These are phyloP conservation scores for Tulasnella sp. DNA, from an alignment of 768 basidiomycete genomes.

Conservation along the genomic window DNA sequence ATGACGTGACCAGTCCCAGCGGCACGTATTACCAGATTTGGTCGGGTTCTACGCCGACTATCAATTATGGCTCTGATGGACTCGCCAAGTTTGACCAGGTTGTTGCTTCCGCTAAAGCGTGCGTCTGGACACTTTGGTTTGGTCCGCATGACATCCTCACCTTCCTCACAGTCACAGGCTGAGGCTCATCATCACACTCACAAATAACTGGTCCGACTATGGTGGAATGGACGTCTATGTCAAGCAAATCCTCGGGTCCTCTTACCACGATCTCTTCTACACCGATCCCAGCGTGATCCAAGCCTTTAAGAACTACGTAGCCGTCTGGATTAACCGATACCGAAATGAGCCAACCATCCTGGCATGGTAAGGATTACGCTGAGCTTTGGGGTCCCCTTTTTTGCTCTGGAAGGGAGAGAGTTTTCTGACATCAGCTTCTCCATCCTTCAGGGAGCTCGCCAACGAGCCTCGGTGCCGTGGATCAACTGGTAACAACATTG, in stretches of 20 bases:
- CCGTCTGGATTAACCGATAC: slow-evolving; percentile 48
- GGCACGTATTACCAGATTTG: slow-evolving; percentile 55
- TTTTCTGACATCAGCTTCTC: slow-evolving; percentile 28
- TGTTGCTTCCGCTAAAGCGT: slow-evolving; percentile 54
- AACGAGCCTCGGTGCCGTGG: slow-evolving; percentile 40
- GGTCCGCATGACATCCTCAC: background rate
- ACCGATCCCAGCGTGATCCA: slow-evolving; percentile 49
- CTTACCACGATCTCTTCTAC: slow-evolving; percentile 57
- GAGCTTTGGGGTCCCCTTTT: background rate
- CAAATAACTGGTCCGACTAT: slow-evolving; percentile 39
- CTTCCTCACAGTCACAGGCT: slow-evolving; percentile 42
- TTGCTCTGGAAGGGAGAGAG: background rate
- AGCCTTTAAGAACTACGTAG: slow-evolving; percentile 51
- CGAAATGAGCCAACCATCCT: slow-evolving; percentile 47
- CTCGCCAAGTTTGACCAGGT: slow-evolving; percentile 46
- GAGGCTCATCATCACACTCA: slow-evolving; percentile 53
- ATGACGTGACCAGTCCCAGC: slow-evolving; percentile 49
- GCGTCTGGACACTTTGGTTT: background rate
- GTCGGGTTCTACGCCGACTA: slow-evolving; percentile 47
- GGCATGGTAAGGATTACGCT: slow-evolving; percentile 3
- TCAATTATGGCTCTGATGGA: slow-evolving; percentile 54
- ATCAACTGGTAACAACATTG: slow-evolving; percentile 34
- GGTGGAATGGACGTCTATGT: slow-evolving; percentile 68
- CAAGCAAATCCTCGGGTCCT: slow-evolving; percentile 37
- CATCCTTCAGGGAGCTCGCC: slow-evolving; percentile 49